Conservation (phyloP, 768 basidiomycete genomes). For the Coprinopsis marcescibilis region DNA sequence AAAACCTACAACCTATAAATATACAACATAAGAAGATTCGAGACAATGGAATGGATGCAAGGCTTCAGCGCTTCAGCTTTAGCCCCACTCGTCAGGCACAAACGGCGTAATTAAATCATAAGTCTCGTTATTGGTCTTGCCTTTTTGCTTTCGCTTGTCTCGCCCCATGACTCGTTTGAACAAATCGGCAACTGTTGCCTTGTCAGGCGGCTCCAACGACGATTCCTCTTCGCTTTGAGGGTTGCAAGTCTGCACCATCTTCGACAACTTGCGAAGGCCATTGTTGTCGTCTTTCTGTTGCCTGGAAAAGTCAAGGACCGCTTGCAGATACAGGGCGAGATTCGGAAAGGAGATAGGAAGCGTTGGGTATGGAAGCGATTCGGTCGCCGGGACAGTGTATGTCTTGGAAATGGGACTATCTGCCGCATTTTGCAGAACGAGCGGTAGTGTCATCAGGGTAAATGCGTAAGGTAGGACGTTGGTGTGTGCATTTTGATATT, state of each 20-base stretch:
- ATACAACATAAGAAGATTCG: no score
- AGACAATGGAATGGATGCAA: no score
- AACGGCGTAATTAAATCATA: slow-evolving; percentile 83
- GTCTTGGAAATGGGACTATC: slow-evolving; percentile 62
- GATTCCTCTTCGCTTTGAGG: slow-evolving; percentile 34
- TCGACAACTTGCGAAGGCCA: slow-evolving; percentile 61
- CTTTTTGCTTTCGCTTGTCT: slow-evolving; percentile 37
- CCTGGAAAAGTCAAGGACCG: slow-evolving; percentile 64
- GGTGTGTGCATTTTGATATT: slow-evolving; percentile 53
- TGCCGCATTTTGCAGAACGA: slow-evolving; percentile 56
- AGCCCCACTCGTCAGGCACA: slow-evolving; percentile 71
- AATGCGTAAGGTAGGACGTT: slow-evolving; percentile 71
- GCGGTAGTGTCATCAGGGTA: slow-evolving; percentile 50
- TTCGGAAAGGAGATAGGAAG: slow-evolving; percentile 74
- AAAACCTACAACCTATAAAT: no score
- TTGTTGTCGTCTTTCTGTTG: slow-evolving; percentile 55
- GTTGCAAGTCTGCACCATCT: slow-evolving; percentile 64
- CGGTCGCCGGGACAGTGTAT: slow-evolving; percentile 63
- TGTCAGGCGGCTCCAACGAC: slow-evolving; percentile 26
- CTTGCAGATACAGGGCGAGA: slow-evolving; percentile 70
- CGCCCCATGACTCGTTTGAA: slow-evolving; percentile 56
- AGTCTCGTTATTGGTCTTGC: slow-evolving; percentile 73
- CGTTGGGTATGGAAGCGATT: slow-evolving; percentile 55
- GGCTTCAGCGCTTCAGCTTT: no score
- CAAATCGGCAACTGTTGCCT: slow-evolving; percentile 44